Base-by-base conservation (phyloP, 306 rosid genomes). In the Argentina anserina region DNA sequence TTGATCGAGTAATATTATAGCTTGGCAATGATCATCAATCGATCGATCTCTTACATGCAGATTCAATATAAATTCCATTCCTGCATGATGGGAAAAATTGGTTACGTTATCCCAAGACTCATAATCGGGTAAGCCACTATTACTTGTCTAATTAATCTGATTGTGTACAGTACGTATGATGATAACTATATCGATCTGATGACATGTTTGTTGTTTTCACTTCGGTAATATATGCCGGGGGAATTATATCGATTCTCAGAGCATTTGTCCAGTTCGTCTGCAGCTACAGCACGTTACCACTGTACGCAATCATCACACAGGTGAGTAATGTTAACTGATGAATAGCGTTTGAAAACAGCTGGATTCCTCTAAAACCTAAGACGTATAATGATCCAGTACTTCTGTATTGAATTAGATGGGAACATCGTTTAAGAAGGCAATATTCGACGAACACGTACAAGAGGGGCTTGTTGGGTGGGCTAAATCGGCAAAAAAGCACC, bases 261-360 rank as follows among this genome's bases (percentile, higher is more conserved):
- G 80, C 12, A n/a, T 65, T 70, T 17, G 15, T 80, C 58, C 84
- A 75, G 77, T 70, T 80, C 52, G 23, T 80, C 72, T 75, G 84
- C 75, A 80, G 84, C 53, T 80, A 80, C 53, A 70, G 84, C 28
- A 80, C 84, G 47, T 73, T 80, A 15, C 84, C 84, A 10, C 77
- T 80, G 34, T 80, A 80, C 18, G 80, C 84, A 7, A 80, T 80
- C 33, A 80, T 80, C 41, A 71, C 84, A 28, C 84, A 80, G 74
- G 80, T 80, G 53, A 65, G 40, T 58, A 13, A 12, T 11, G 62
- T 53, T 58, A 37, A 18, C 3, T 52, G 36, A 15, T 56, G 28
- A 33, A 18, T 50, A n/a, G 26, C 6, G 9, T 13, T 28, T 28
- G 21, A 14, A 59, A n/a, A 59, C 6, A 25, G 33, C 25, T 23